Conservation (phyloP, 2,329 filamentous ascomycete genomes). For the Diplodia scrobiculata region DNA sequence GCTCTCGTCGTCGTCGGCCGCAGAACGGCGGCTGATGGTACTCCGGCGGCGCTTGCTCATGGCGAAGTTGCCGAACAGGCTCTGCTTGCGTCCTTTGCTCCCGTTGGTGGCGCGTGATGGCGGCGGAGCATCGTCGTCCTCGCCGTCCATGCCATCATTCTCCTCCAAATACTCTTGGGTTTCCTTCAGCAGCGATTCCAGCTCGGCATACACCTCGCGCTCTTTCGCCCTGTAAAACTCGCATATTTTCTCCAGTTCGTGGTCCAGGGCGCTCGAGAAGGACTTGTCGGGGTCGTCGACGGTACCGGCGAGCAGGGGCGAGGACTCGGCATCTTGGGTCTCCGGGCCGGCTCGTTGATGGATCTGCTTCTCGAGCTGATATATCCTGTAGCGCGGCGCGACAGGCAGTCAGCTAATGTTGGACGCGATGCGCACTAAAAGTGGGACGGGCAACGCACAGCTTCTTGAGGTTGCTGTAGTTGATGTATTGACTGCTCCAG, state of each 20-base stretch:
- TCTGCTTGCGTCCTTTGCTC: constrained; percentile 49
- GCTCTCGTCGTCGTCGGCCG: constrained; percentile 60
- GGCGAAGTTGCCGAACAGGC: constrained; percentile 57
- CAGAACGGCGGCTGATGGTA: constrained; percentile 47
- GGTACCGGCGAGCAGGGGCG: constrained; percentile 73
- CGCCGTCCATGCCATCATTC: constrained; percentile 42
- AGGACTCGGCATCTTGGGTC: constrained; percentile 74
- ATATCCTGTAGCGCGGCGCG: constrained; percentile 65
- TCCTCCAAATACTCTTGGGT: constrained; percentile 68
- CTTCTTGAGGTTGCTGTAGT: constrained; percentile 98
- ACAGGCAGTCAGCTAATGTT: not conserved
- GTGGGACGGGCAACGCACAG: constrained; percentile 61
- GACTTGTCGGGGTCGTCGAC: constrained; percentile 72
- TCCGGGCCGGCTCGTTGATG: constrained; percentile 60
- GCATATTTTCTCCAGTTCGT: constrained; percentile 90
- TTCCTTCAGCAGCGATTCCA: constrained; percentile 74
- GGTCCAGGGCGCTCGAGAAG: constrained; percentile 78
- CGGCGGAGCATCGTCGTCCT: constrained; percentile 45
- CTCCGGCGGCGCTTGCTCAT: constrained; percentile 52
- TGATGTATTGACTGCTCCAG: constrained; percentile 97
- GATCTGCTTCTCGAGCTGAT: constrained; percentile 84
- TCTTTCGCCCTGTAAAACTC: constrained; percentile 91
- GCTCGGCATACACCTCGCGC: constrained; percentile 78
- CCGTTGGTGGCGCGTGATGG: constrained; percentile 36
- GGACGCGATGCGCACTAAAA: not conserved